phyloP scores from a whole-genome alignment of 768 basidiomycete genomes.

The Termitomyces titanicus region DNA sequence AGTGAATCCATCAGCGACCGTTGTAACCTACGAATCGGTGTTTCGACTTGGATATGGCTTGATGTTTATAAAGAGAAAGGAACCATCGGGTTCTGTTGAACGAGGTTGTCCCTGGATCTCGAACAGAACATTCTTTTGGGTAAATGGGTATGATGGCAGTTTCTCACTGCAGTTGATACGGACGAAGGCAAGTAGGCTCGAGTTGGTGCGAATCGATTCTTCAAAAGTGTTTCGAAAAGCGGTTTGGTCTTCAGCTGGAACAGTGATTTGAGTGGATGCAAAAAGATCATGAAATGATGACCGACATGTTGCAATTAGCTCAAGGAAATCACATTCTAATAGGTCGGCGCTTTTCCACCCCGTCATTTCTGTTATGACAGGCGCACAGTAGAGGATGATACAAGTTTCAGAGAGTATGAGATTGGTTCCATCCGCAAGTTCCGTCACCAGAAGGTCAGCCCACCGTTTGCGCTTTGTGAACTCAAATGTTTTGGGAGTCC shows the following conservation, averaged over 20 bases:
- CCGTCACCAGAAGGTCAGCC: constrained; percentile 76
- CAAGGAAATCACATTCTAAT: constrained; percentile 60
- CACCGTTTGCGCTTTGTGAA: constrained; percentile 87
- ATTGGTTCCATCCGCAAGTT: constrained; percentile 69
- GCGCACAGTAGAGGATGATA: constrained; percentile 67
- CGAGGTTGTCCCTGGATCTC: constrained; percentile 69
- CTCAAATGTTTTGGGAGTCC: constrained; percentile 50
- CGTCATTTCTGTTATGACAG: constrained; percentile 64
- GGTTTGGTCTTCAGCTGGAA: constrained; percentile 53
- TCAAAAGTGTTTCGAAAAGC: constrained; percentile 56
- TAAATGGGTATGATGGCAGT: constrained; percentile 16
- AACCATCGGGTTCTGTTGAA: constrained; percentile 37
- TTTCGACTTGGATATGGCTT: constrained; percentile 77
- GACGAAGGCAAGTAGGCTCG: constrained; percentile 54
- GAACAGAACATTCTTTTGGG: constrained; percentile 53
- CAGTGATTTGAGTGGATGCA: constrained; percentile 1
- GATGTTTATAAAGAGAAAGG: constrained; percentile 72
- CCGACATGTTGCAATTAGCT: constrained; percentile 60
- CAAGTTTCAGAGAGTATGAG: constrained; percentile 63
- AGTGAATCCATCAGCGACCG: constrained; percentile 12
- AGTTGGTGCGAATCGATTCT: constrained; percentile 44
- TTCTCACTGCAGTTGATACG: constrained; percentile 51
- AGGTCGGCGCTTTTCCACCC: constrained; percentile 78
- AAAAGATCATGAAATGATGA: constrained; percentile 7
- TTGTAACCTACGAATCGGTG: constrained; percentile 66